Percentiles rank a stretch among this genome's conserved stretches.
phyloP scores from a whole-genome alignment of 2,329 filamentous ascomycete genomes.

The Apiospora sp. region DNA sequence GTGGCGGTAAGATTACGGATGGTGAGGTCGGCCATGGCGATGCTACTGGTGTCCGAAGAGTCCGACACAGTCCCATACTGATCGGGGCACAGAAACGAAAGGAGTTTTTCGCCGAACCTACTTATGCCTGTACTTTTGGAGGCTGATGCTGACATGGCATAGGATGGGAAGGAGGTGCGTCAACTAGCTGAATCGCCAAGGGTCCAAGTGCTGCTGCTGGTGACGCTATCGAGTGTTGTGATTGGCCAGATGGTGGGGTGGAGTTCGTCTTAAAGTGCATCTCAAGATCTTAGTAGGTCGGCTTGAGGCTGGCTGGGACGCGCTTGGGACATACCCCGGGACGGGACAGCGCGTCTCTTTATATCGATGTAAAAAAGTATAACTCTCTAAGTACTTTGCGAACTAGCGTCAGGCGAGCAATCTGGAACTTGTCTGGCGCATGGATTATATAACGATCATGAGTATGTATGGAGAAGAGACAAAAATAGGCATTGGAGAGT shows the following conservation, averaged over 20 bases:
- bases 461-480: not conserved
- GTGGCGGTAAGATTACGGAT: slow-evolving; percentile 84
- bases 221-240: not conserved
- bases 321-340: not conserved
- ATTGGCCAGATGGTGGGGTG: not conserved
- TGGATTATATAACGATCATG: not conserved
- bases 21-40: slow-evolving; percentile 63
- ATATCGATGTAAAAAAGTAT: not conserved
- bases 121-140: slow-evolving; percentile 15
- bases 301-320: slow-evolving; percentile 10
- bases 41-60: slow-evolving; percentile 2
- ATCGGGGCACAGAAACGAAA: not conserved
- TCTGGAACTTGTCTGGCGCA: not conserved
- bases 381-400: not conserved
- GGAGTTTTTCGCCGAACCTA: not conserved
- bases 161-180: not conserved
- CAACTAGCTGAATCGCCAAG: not conserved
- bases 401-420: not conserved
- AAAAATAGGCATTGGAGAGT: not conserved
- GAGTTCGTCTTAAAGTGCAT: slow-evolving; percentile 20
- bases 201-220: slow-evolving; percentile 17
- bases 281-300: slow-evolving; percentile 9
- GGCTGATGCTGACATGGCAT: slow-evolving; percentile 10
- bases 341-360: not conserved
- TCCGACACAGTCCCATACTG: slow-evolving; percentile 11